Evolutionary conservation across 225 moss, liverwort and hornwort genomes (phyloP).

Genomic region (Straminergon stramineum): DNA sequence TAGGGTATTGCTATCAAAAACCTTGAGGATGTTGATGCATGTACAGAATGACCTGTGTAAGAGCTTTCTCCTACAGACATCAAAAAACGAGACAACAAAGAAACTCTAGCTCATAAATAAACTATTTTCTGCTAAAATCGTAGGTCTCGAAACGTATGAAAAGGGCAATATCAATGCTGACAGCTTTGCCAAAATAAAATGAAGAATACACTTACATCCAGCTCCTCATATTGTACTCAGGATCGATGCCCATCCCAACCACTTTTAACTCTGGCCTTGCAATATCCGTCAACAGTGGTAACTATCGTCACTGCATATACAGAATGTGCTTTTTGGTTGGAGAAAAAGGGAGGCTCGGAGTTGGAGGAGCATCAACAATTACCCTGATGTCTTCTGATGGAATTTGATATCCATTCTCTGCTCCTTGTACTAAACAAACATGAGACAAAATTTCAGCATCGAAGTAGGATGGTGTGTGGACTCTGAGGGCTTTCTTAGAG

Average conservation of each 20-base stretch:
- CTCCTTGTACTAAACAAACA: conserved; percentile 13
- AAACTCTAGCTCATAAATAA: neutral
- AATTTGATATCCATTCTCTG: conserved; percentile 49
- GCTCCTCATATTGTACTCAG: conserved; percentile 71
- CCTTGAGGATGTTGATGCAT: conserved; percentile 69
- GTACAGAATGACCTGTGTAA: conserved; percentile 97
- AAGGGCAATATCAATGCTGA: neutral
- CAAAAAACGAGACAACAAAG: conserved; percentile 14
- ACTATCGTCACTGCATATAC: conserved; percentile 62
- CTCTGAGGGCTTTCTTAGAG: neutral
- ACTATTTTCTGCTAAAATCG: neutral
- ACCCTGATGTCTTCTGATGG: conserved; percentile 57
- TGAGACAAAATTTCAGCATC: neutral
- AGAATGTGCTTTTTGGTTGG: conserved; percentile 63
- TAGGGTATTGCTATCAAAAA: conserved; percentile 46
- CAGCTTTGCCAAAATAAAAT: neutral
- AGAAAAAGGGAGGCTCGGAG: conserved; percentile 71
- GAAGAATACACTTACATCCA: conserved; percentile 63
- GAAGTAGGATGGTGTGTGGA: neutral
- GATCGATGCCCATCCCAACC: conserved; percentile 84
- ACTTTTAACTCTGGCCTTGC: conserved; percentile 85
- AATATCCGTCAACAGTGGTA: conserved; percentile 77
- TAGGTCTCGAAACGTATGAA: neutral
- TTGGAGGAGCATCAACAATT: conserved; percentile 94
- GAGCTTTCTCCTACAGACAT: conserved; percentile 63